These are phyloP conservation scores for Penicillium coprophilum DNA, from an alignment of 495 filamentous ascomycete genomes.

Conservation along the genomic window DNA sequence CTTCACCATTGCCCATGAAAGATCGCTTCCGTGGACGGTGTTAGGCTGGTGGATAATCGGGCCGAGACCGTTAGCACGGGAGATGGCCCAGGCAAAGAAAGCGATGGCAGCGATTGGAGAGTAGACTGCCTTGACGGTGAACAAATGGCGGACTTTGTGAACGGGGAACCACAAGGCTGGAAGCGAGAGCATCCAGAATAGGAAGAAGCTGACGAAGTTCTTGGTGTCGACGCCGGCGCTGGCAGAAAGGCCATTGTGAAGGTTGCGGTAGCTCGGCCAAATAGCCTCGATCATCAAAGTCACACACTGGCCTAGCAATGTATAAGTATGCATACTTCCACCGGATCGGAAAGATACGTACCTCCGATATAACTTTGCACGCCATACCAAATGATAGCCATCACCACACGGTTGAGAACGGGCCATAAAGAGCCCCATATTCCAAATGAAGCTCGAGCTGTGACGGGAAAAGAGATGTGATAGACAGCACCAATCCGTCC, in stretches of 20 bases:
- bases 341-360: conserved; percentile 19
- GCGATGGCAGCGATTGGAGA: conserved; percentile 81
- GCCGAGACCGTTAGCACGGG: conserved; percentile 79
- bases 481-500: conserved; percentile 89
- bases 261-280: conserved; percentile 65
- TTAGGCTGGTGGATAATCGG: conserved; percentile 76
- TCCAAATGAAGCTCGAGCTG: conserved; percentile 72
- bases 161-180: conserved; percentile 77
- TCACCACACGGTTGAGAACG: conserved; percentile 83
- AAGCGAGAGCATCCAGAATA: conserved; percentile 80
- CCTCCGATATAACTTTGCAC: conserved; percentile 85
- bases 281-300: conserved; percentile 80
- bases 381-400: conserved; percentile 78
- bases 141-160: conserved; percentile 71
- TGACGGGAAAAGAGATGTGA: conserved; percentile 84
- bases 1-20: conserved; percentile 80
- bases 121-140: conserved; percentile 86
- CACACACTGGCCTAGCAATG: conserved; percentile 60
- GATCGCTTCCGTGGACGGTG: conserved; percentile 61
- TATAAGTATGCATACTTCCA: background rate
- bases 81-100: conserved; percentile 89
- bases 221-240: conserved; percentile 71
- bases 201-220: conserved; percentile 75
- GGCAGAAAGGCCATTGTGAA: conserved; percentile 66
- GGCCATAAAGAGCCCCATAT: conserved; percentile 91